Conservation (phyloP, 2,329 filamentous ascomycete genomes). For the Microdochium trichocladiopsis region DNA sequence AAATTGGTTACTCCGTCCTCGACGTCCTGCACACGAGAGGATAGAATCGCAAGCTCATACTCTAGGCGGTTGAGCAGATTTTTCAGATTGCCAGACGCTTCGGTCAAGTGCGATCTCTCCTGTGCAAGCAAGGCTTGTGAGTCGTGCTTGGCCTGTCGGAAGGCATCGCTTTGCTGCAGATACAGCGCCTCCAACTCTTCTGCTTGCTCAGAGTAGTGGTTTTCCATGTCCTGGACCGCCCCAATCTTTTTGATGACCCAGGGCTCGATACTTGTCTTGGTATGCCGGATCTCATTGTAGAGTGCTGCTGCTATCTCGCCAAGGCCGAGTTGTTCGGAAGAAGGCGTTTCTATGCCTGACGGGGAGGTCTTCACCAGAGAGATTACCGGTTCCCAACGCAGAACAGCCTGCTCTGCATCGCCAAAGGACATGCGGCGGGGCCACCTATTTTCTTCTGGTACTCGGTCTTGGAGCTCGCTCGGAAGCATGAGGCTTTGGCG, state of each 20-base stretch:
- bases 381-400: slow-evolving; percentile 55
- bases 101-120: slow-evolving; percentile 61
- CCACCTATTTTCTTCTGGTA: slow-evolving; percentile 52
- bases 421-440: slow-evolving; percentile 70
- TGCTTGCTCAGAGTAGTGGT: slow-evolving; percentile 54
- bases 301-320: slow-evolving; percentile 50
- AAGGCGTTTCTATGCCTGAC: slow-evolving; percentile 12
- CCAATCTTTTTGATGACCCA: slow-evolving; percentile 56
- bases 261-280: slow-evolving; percentile 46
- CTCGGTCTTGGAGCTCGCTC: background rate
- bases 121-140: slow-evolving; percentile 63
- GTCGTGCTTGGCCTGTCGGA: slow-evolving; percentile 58
- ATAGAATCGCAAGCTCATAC: slow-evolving; percentile 80
- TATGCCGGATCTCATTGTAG: slow-evolving; percentile 40
- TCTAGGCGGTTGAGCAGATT: slow-evolving; percentile 78
- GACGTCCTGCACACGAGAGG: slow-evolving; percentile 76
- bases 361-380: slow-evolving; percentile 29
- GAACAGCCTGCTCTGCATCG: slow-evolving; percentile 66
- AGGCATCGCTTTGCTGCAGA: slow-evolving; percentile 62
- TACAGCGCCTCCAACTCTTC: slow-evolving; percentile 62
- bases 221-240: slow-evolving; percentile 52
- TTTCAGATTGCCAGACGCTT: slow-evolving; percentile 73
- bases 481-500: background rate
- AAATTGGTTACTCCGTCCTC: slow-evolving; percentile 77
- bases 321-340: slow-evolving; percentile 14